phyloP scores from a whole-genome alignment of 1,139 yeast genomes.

The Hansenula sp. region DNA sequence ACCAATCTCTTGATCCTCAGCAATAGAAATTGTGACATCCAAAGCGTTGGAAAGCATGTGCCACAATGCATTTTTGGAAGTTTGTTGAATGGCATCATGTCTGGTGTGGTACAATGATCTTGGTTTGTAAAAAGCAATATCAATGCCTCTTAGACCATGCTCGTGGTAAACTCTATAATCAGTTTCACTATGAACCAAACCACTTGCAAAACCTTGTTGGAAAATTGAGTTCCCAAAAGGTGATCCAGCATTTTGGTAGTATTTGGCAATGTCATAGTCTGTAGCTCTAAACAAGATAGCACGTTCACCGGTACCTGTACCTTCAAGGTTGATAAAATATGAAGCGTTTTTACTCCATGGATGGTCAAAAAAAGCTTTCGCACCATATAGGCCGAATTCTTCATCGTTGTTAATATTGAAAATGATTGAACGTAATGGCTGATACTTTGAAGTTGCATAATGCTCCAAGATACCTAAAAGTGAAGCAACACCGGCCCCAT shows the following conservation, averaged over 20 bases:
- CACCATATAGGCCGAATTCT: constrained; percentile 87
- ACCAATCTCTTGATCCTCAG: constrained; percentile 37
- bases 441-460: constrained; percentile 33
- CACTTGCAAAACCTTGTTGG: constrained; percentile 77
- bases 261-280: constrained; percentile 67
- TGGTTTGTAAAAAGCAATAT: constrained; percentile 71
- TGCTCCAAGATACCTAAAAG: constrained; percentile 65
- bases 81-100: constrained; percentile 63
- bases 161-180: constrained; percentile 72
- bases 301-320: constrained; percentile 94
- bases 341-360: constrained; percentile 65
- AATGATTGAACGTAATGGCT: constrained; percentile 66
- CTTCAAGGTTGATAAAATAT: constrained; percentile 81
- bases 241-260: constrained; percentile 38
- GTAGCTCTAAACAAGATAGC: constrained; percentile 82
- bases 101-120: constrained; percentile 80
- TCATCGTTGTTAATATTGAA: constrained; percentile 89
- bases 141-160: constrained; percentile 77
- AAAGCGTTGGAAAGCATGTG: constrained; percentile 75
- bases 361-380: constrained; percentile 67
- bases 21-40: constrained; percentile 47
- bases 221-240: constrained; percentile 79
- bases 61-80: constrained; percentile 64
- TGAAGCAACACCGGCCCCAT: constrained; percentile 88
- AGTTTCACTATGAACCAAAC: constrained; percentile 76